Evolutionary conservation across 768 basidiomycete species (phyloP).

Genomic region (Termitomyces sp.): DNA sequence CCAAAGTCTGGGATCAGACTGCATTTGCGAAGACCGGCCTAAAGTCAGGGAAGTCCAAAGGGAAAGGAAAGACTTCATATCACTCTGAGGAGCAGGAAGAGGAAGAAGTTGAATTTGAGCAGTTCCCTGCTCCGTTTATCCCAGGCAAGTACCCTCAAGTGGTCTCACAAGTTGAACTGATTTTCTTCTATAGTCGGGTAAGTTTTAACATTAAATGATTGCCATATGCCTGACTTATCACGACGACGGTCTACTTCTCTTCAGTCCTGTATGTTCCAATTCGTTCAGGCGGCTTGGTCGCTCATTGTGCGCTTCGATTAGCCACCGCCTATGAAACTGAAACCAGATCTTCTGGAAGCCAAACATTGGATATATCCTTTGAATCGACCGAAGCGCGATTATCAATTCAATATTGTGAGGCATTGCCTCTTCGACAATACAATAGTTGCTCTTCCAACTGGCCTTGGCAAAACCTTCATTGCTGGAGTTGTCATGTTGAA

Average conservation of each 20-base stretch:
- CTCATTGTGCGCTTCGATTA: slow-evolving; percentile 19
- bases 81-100: slow-evolving; percentile 57
- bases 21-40: slow-evolving; percentile 79
- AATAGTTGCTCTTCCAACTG: slow-evolving; percentile 91
- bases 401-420: slow-evolving; percentile 91
- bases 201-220: slow-evolving; percentile 20
- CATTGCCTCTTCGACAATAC: slow-evolving; percentile 88
- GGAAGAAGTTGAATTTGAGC: slow-evolving; percentile 68
- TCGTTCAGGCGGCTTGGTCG: background rate
- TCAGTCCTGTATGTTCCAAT: slow-evolving; percentile 28
- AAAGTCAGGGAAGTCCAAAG: slow-evolving; percentile 50
- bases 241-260: background rate
- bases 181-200: slow-evolving; percentile 45
- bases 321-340: slow-evolving; percentile 76
- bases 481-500: slow-evolving; percentile 97
- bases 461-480: slow-evolving; percentile 96
- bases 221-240: background rate
- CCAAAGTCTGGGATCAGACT: slow-evolving; percentile 91
- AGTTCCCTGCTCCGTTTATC: slow-evolving; percentile 80
- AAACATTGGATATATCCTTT: slow-evolving; percentile 91
- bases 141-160: slow-evolving; percentile 42
- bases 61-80: slow-evolving; percentile 40
- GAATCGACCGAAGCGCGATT: slow-evolving; percentile 84
- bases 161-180: background rate
- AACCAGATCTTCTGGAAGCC: slow-evolving; percentile 70